Evolutionary conservation across 768 basidiomycete species (phyloP).

Genomic region (Naganishia vaughanmartiniae): DNA sequence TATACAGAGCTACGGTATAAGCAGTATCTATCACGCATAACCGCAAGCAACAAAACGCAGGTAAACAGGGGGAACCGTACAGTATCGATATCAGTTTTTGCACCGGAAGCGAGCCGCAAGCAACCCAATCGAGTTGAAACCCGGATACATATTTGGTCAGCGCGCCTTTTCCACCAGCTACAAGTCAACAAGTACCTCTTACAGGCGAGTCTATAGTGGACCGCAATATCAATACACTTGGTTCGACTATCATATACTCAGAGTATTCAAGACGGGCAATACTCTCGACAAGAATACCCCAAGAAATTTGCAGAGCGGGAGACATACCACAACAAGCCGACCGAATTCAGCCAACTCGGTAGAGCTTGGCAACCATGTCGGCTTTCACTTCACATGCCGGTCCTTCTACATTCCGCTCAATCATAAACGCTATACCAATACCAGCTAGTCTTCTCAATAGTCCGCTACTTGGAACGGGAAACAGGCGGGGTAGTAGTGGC

Average conservation of each 20-base stretch:
- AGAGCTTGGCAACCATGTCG: not conserved
- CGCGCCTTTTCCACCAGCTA: too few relatives aligned
- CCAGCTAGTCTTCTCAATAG: not conserved
- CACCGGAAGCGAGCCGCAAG: too few relatives aligned
- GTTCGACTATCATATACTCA: not conserved
- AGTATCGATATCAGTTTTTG: too few relatives aligned
- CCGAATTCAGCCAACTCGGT: not conserved
- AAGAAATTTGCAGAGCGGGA: not conserved
- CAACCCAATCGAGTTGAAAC: too few relatives aligned
- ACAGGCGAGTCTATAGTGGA: too few relatives aligned
- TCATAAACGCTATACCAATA: constrained; percentile 7
- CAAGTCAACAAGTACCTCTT: too few relatives aligned
- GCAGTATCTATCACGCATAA: not conserved
- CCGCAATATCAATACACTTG: too few relatives aligned
- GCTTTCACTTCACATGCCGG: not conserved
- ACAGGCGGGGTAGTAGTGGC: constrained; percentile 3
- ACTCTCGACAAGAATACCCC: not conserved
- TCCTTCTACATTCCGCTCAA: constrained; percentile 6
- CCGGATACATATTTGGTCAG: too few relatives aligned
- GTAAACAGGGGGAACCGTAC: too few relatives aligned
- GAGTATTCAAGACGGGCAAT: not conserved
- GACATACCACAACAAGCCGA: too few relatives aligned
- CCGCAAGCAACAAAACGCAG: too few relatives aligned
- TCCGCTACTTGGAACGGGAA: not conserved
- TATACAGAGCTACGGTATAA: not conserved